A percentile compares a stretch with the other conserved stretches of the same genome.
Conservation (phyloP, 148 eudicot genomes). For the Rheum nobile region DNA sequence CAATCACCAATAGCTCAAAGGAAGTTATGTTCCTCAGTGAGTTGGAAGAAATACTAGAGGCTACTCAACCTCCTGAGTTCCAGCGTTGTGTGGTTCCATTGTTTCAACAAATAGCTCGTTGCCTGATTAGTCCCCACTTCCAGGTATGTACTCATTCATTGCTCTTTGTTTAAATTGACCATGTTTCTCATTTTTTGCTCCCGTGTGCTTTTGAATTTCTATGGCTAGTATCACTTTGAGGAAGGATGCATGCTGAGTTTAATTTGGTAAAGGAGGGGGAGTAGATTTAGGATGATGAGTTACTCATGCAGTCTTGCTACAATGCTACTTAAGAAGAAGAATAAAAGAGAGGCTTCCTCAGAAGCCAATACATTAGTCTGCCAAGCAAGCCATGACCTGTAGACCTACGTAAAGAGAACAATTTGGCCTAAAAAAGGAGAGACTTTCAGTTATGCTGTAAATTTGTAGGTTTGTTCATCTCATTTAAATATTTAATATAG, state of each 20-base stretch:
- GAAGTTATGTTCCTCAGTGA: constrained; percentile 41
- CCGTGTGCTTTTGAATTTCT: background rate
- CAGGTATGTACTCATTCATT: constrained; percentile 25
- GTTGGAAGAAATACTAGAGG: constrained; percentile 43
- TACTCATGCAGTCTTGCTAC: too few species aligned
- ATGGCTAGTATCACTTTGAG: too few species aligned
- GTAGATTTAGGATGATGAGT: too few species aligned
- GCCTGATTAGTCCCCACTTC: constrained; percentile 40
- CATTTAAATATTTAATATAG: background rate
- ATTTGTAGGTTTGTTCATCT: background rate
- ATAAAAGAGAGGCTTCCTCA: too few species aligned
- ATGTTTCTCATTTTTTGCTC: background rate
- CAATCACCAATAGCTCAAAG: constrained; percentile 42
- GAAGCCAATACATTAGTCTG: too few species aligned
- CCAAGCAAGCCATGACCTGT: too few species aligned
- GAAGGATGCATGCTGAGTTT: too few species aligned
- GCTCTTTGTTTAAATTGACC: background rate
- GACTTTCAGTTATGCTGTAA: too few species aligned
- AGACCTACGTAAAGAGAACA: too few species aligned
- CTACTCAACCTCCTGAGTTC: constrained; percentile 41
- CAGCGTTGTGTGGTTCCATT: constrained; percentile 45
- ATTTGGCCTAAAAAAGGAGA: too few species aligned
- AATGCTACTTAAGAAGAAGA: too few species aligned
- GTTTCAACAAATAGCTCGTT: constrained; percentile 31
- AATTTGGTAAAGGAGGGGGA: too few species aligned